Evolutionary conservation across 495 filamentous ascomycete genomes (phyloP), one percentile per base, ranked within the genome.

Genomic region (Aspergillus diversus): DNA sequence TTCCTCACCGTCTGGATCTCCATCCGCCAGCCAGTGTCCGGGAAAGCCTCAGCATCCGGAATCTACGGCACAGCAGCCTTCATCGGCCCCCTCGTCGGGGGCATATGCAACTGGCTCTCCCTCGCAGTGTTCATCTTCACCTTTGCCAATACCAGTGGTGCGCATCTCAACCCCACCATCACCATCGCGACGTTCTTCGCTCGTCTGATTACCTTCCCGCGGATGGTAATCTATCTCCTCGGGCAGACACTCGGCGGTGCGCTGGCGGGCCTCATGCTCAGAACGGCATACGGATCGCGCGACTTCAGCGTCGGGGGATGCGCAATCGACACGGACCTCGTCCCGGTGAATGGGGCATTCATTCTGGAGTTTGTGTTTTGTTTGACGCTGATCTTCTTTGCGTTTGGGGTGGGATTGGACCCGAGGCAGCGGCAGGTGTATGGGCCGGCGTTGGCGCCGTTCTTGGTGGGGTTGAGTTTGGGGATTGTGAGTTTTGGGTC

Each of bases 331-430:
- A 71, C 73, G 2, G 39, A 46, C 11, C 37, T 70, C 42, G 71
- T 75, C 6, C 42, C 64, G 0, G 51, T 66, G 34, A 71, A 66
- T 2, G 73, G 80, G 46, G 78, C 72, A 9, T 74, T 82, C 34
- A 53, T 80, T 13, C 74, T 80, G 51, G 83, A 85, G 68, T 77
- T 75, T 37, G 68, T 82, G 12, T 68, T 70, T 4, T 78, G 74
- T n/a, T 69, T 80, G 49, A 69, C 71, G 31, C 58, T 83, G 15
- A 67, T 84, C 17, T 78, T 74, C 55, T 60, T 80, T 39, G 64
- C 73, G 4, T 80, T 80, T 67, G 83, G 85, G 4, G 77, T 84
- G n/a, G 85, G 81, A 11, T 74, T 89, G 0, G 84, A 88, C 65
- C 84, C 85, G 7, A 72, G 84, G 12, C 84, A 86, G 63, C 71